These are phyloP conservation scores for Diaporthe citriasiana DNA, from an alignment of 2,329 filamentous ascomycete genomes.

Conservation along the genomic window DNA sequence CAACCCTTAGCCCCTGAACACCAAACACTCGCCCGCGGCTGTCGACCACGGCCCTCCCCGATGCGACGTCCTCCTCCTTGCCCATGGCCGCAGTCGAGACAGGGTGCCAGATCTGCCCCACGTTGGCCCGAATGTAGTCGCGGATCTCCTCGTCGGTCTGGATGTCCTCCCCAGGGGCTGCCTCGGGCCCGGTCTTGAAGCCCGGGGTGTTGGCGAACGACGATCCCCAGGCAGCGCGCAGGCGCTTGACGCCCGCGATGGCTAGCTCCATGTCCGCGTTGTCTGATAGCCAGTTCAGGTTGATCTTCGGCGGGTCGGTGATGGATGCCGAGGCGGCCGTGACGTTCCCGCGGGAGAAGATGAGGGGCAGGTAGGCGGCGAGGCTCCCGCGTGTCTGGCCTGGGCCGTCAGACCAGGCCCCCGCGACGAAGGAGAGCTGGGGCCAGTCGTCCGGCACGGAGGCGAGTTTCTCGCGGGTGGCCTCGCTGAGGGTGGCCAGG, in stretches of 20 bases:
- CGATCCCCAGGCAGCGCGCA: constrained; percentile 41
- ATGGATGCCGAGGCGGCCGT: constrained; percentile 50
- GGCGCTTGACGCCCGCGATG: constrained; percentile 47
- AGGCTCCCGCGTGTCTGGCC: constrained; percentile 11
- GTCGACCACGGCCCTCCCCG: constrained; percentile 57
- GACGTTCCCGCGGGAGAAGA: constrained; percentile 54
- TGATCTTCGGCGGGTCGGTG: constrained; percentile 52
- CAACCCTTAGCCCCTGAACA: constrained; percentile 60
- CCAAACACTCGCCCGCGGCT: constrained; percentile 61
- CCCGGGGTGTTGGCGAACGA: constrained; percentile 44
- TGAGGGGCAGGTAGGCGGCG: constrained; percentile 39
- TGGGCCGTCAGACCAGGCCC: background rate
- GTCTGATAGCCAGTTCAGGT: constrained; percentile 54
- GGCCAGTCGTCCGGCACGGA: constrained; percentile 35
- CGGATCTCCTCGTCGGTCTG: constrained; percentile 45
- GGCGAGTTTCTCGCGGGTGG: constrained; percentile 26
- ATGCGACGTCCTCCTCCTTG: constrained; percentile 50
- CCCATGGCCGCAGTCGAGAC: constrained; percentile 61
- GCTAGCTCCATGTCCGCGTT: constrained; percentile 36
- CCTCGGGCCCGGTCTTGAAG: constrained; percentile 47
- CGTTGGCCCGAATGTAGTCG: constrained; percentile 44
- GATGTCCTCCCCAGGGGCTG: constrained; percentile 52
- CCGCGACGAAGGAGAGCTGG: constrained; percentile 36
- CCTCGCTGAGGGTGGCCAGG: constrained; percentile 27
- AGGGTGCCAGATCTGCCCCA: constrained; percentile 52